Percentiles rank a stretch among this genome's conserved stretches.
Conservation (phyloP, 2,329 filamentous ascomycete genomes). For the Neofusicoccum cordaticola region DNA sequence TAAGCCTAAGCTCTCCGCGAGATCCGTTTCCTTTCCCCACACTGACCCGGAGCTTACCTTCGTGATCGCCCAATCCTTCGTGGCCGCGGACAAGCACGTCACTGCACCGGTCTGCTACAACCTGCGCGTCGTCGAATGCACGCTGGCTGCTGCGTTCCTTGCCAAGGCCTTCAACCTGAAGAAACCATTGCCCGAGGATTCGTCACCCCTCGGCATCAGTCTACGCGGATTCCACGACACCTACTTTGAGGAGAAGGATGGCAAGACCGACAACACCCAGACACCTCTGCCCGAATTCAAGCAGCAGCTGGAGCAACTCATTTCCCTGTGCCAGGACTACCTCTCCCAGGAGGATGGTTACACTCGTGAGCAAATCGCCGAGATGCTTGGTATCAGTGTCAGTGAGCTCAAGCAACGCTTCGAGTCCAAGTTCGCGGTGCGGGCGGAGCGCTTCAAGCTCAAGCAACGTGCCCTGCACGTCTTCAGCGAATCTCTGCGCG, state of each 20-base stretch:
- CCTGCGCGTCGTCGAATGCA: slow-evolving; percentile 92
- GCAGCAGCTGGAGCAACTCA: slow-evolving; percentile 69
- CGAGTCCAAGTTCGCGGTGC: slow-evolving; percentile 84
- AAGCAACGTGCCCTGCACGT: slow-evolving; percentile 87
- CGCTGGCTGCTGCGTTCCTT: slow-evolving; percentile 71
- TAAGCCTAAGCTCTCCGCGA: slow-evolving; percentile 71
- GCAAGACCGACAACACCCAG: slow-evolving; percentile 47
- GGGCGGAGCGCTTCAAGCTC: slow-evolving; percentile 82
- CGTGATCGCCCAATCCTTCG: slow-evolving; percentile 90
- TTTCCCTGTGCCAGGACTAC: slow-evolving; percentile 67
- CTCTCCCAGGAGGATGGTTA: slow-evolving; percentile 80
- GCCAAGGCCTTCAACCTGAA: slow-evolving; percentile 60
- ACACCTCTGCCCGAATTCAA: slow-evolving; percentile 45
- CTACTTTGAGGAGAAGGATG: slow-evolving; percentile 62
- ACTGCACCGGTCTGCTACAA: slow-evolving; percentile 96
- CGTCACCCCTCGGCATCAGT: slow-evolving; percentile 76
- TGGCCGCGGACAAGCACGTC: slow-evolving; percentile 90
- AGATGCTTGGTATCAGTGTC: slow-evolving; percentile 66
- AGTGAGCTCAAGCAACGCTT: slow-evolving; percentile 72
- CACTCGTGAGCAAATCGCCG: slow-evolving; percentile 79
- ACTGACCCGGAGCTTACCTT: slow-evolving; percentile 83
- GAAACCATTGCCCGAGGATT: slow-evolving; percentile 66
- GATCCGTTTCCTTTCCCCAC: slow-evolving; percentile 76
- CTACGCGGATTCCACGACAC: slow-evolving; percentile 83
- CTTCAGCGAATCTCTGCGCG: slow-evolving; percentile 82